phyloP scores from a whole-genome alignment of 2,329 filamentous ascomycete species.

The Epichloe gansuensis region DNA sequence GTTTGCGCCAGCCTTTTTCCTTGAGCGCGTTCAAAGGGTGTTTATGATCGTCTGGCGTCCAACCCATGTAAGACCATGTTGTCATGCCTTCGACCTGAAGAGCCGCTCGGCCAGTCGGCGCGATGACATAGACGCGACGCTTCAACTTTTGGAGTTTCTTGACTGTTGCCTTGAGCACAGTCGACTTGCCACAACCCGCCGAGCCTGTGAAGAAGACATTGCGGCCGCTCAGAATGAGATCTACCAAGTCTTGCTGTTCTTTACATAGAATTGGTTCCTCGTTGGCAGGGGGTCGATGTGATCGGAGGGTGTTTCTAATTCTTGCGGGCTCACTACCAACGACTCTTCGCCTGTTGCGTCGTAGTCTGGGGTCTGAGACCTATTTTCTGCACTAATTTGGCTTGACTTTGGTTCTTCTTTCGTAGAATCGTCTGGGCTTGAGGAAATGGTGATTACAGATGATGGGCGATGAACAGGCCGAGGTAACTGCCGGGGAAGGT shows the following conservation, averaged over 20 bases:
- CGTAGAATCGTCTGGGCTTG: background rate
- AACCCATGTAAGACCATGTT: slow-evolving; percentile 45
- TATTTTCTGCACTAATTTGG: background rate
- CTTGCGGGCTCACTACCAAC: background rate
- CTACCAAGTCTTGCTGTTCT: slow-evolving; percentile 16
- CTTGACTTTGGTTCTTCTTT: background rate
- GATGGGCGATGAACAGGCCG: background rate
- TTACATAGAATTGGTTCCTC: background rate
- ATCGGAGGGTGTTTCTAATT: background rate
- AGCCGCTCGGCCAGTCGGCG: slow-evolving; percentile 48
- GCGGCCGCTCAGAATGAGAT: slow-evolving; percentile 34
- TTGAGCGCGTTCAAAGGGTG: slow-evolving; percentile 1
- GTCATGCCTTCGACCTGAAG: slow-evolving; percentile 44
- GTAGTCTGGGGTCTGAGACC: background rate
- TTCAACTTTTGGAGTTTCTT: slow-evolving; percentile 2
- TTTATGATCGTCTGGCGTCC: slow-evolving; percentile 27
- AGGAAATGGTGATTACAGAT: background rate
- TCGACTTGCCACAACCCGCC: slow-evolving; percentile 32
- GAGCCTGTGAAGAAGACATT: slow-evolving; percentile 56
- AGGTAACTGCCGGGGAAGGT: background rate
- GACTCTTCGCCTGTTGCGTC: background rate
- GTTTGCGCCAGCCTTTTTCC: accelerated
- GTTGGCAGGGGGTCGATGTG: background rate
- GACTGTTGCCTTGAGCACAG: slow-evolving; percentile 13
- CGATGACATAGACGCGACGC: slow-evolving; percentile 35